Percentiles rank a stretch among this genome's conserved stretches.
These are phyloP conservation scores for Wickerhamiella kurtzmanii DNA, from an alignment of 805 yeast genomes.

Conservation along the genomic window DNA sequence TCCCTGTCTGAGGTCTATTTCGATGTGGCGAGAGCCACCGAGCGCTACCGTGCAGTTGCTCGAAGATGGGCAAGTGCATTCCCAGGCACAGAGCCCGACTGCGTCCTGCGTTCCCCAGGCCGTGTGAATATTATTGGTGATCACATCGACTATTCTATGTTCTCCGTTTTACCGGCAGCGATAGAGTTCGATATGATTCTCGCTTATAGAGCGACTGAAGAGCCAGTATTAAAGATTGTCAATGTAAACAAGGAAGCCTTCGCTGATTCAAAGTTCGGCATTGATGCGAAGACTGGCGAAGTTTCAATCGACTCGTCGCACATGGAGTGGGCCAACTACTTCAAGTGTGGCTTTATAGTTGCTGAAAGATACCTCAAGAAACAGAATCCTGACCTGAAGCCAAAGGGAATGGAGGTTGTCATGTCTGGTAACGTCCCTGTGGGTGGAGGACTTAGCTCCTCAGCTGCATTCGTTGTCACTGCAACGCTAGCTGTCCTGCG, in stretches of 20 bases:
- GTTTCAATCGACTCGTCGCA: conserved; percentile 36
- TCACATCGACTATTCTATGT: conserved; percentile 57
- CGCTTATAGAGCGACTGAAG: conserved; percentile 25
- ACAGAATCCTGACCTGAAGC: conserved; percentile 21
- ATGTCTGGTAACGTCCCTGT: conserved; percentile 58
- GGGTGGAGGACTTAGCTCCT: conserved; percentile 57
- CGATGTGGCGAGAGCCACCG: conserved; percentile 4
- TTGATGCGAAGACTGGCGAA: conserved; percentile 13
- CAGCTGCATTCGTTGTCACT: conserved; percentile 60
- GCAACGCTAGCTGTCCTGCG: conserved; percentile 44
- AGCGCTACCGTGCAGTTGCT: conserved; percentile 6
- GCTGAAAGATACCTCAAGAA: conserved; percentile 38
- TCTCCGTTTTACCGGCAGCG: conserved; percentile 62
- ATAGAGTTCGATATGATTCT: conserved; percentile 48
- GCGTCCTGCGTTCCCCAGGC: conserved; percentile 57
- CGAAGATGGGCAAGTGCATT: conserved; percentile 1
- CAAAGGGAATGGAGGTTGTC: conserved; percentile 36
- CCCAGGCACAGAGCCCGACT: conserved; percentile 20
- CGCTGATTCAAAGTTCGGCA: conserved; percentile 10
- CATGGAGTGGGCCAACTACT: conserved; percentile 55
- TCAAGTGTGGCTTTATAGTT: conserved; percentile 50
- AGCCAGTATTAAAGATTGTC: conserved; percentile 20
- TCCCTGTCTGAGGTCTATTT: conserved; percentile 8
- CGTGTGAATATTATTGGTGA: conserved; percentile 65
- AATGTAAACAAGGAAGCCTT: conserved; percentile 27